Base-by-base conservation (phyloP, 768 basidiomycete species). In the Hirschioporus abietinus region DNA sequence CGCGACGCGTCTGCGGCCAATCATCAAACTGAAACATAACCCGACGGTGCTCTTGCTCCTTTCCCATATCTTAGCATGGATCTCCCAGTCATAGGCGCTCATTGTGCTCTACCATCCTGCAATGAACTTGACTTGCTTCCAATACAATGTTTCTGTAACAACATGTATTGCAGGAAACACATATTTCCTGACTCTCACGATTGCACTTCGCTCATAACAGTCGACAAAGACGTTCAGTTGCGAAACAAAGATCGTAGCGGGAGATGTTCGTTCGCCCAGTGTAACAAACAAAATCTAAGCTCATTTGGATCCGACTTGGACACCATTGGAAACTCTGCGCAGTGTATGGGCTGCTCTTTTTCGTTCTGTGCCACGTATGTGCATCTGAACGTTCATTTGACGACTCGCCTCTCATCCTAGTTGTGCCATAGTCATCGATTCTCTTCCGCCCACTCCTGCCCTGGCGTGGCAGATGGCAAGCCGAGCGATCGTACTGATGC, bases 121-220 rank as follows among this genome's bases (percentile, higher is more conserved):
- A 80, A 83, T 64, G 69, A 80, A 36, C 78, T 88, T 70, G 92
- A 93, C 77, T 90, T 93, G 68, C 82, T 95, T 0, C 93, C 93
- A n/a, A 87, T 91, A 67, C 75, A 76, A 63, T 95, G 93, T 72
- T 71, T 71, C 30, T 94, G 93, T 77, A 72, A 79, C 60, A 74
- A 73, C 36, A 74, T 79, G 66, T 93, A 86, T 75, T 95, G 92
- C 78, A 80, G 79, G 12, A 74, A 83, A 42, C 92, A 95, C 73
- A 81, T 87, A 66, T 71, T 78, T 17, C 83, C 85, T 8, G 85
- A 88, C 42, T 71, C 74, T n/a, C 92, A 95, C 72, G 68, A 76
- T 23, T 95, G 92, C 73, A 66, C 78, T 68, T 72, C 35, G 68
- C 67, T 66, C 60, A 23, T 1, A 20, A n/a, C 23, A 30, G 18